A percentile compares a stretch with the other conserved stretches of the same genome.
Conservation (phyloP, 768 basidiomycete genomes). For the Rhodocollybia butyracea region DNA sequence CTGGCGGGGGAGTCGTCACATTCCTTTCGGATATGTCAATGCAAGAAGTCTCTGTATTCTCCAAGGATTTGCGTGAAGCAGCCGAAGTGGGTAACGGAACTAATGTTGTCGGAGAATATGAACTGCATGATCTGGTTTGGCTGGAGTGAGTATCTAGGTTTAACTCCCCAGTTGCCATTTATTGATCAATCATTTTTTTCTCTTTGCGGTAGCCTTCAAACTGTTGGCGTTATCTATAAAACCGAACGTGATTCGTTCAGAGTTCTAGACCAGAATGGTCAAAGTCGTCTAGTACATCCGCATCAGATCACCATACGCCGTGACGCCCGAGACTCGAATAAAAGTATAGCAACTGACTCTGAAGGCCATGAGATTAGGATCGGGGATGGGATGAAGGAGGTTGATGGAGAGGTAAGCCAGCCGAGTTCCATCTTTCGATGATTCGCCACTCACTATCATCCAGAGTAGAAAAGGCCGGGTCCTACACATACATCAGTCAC, state of each 20-base stretch:
- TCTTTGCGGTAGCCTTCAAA: slow-evolving; percentile 63
- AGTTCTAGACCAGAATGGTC: slow-evolving; percentile 91
- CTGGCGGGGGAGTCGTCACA: slow-evolving; percentile 57
- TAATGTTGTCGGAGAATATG: slow-evolving; percentile 89
- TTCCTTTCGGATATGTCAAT: slow-evolving; percentile 97
- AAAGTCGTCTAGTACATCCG: slow-evolving; percentile 84
- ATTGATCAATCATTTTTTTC: slow-evolving; percentile 8
- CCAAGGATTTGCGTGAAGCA: slow-evolving; percentile 94
- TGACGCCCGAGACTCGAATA: slow-evolving; percentile 49
- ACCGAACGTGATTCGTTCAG: slow-evolving; percentile 96
- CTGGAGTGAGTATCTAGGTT: slow-evolving; percentile 68
- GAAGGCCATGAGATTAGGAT: slow-evolving; percentile 83
- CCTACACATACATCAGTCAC: slow-evolving; percentile 90
- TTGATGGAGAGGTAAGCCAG: slow-evolving; percentile 75
- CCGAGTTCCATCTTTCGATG: background rate
- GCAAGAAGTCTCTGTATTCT: slow-evolving; percentile 97
- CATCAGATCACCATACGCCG: slow-evolving; percentile 93
- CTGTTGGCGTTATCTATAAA: slow-evolving; percentile 96
- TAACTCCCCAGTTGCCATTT: background rate
- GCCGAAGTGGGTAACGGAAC: slow-evolving; percentile 94
- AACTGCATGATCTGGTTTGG: slow-evolving; percentile 94
- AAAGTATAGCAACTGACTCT: slow-evolving; percentile 85
- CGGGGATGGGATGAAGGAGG: slow-evolving; percentile 91
- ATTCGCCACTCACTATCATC: slow-evolving; percentile 10
- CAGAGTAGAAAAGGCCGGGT: slow-evolving; percentile 86